Percentiles rank a stretch among this genome's conserved stretches.
Conservation (phyloP, 148 eudicot genomes). For the Silene latifolia region DNA sequence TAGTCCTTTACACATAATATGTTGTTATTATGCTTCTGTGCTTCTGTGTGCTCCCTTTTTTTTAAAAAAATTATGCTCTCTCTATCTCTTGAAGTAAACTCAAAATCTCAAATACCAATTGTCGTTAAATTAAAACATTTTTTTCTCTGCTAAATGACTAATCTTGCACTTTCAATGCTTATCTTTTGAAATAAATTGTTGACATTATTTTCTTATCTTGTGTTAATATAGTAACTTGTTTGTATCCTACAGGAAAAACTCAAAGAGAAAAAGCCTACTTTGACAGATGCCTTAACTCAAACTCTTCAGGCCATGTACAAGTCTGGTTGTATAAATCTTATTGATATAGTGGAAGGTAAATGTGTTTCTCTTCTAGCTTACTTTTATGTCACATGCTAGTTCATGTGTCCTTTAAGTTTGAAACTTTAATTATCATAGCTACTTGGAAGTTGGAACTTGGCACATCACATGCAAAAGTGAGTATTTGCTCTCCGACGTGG, state of each 20-base stretch:
- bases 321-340: slow-evolving; percentile 88
- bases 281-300: slow-evolving; percentile 75
- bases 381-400: not conserved
- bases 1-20: too few relatives aligned
- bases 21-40: too few relatives aligned
- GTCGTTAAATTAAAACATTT: too few relatives aligned
- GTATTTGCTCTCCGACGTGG: not conserved
- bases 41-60: too few relatives aligned
- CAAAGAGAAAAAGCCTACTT: slow-evolving; percentile 91
- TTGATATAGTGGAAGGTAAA: slow-evolving; percentile 84
- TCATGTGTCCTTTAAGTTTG: too few relatives aligned
- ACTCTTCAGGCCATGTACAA: slow-evolving; percentile 95
- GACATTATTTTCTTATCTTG: not conserved
- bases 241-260: slow-evolving; percentile 71
- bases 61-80: too few relatives aligned
- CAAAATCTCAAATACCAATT: too few relatives aligned
- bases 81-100: too few relatives aligned
- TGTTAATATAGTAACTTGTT: slow-evolving; percentile 7
- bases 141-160: too few relatives aligned
- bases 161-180: not conserved
- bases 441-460: not conserved
- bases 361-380: not conserved
- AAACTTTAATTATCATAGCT: not conserved
- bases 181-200: not conserved
- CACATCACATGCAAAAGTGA: not conserved